Evolutionary conservation across 139 green algal genomes (phyloP).

Genomic region (Eudorina sp.): DNA sequence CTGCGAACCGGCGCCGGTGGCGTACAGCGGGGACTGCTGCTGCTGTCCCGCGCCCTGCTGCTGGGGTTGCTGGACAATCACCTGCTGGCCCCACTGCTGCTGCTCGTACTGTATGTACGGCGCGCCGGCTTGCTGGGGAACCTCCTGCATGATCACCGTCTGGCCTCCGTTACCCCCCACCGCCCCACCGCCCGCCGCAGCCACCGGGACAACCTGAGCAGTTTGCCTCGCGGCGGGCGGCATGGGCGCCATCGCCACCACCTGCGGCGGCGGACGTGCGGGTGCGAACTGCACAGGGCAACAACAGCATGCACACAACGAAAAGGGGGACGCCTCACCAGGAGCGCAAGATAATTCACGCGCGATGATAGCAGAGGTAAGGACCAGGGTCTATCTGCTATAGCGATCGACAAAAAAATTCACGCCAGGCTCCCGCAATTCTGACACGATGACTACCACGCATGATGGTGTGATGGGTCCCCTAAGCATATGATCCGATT

Average conservation of each 20-base stretch:
- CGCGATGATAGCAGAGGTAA: too few relatives aligned
- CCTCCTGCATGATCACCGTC: constrained; percentile 19
- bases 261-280: neutral
- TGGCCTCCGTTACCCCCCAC: neutral
- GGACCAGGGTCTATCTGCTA: too few relatives aligned
- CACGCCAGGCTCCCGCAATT: too few relatives aligned
- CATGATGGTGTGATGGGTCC: too few relatives aligned
- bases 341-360: too few relatives aligned
- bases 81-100: constrained; percentile 26
- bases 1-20: neutral
- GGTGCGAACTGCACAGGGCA: neutral
- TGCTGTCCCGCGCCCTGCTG: constrained; percentile 7
- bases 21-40: constrained; percentile 24
- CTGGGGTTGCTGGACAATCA: constrained; percentile 41
- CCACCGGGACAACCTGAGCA: constrained; percentile 40
- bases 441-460: too few relatives aligned
- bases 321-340: too few relatives aligned
- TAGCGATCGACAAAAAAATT: too few relatives aligned
- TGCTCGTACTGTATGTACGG: constrained; percentile 50
- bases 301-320: neutral
- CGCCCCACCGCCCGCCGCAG: neutral
- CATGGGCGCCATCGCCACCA: constrained; percentile 28
- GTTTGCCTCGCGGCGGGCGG: constrained; percentile 35
- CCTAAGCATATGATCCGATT: too few relatives aligned
- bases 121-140: constrained; percentile 4